phyloP scores from a whole-genome alignment of 192 early-diverging fungal species.

The Rhizophagus sp. region DNA sequence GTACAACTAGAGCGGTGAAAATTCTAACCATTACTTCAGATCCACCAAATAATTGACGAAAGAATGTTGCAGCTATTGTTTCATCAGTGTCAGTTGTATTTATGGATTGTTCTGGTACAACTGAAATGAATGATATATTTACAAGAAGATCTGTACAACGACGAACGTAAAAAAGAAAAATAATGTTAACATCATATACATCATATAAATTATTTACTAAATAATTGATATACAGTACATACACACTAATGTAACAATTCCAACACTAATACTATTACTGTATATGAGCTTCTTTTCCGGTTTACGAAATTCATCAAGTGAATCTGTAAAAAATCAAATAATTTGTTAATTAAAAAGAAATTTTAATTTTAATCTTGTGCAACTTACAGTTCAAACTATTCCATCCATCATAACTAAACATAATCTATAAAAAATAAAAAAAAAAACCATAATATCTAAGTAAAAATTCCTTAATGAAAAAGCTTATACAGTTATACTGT shows the following conservation, averaged over 20 bases:
- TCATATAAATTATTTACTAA: background rate
- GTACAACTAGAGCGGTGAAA: background rate
- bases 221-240: background rate
- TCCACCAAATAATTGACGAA: background rate
- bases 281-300: background rate
- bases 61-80: background rate
- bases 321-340: background rate
- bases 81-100: background rate
- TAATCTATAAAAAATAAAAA: background rate
- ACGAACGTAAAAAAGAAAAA: background rate
- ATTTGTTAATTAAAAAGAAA: background rate
- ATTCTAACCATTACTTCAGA: background rate
- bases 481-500: too few species aligned
- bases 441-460: too few species aligned
- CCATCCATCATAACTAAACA: background rate
- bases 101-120: background rate
- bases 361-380: too few species aligned
- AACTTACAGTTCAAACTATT: background rate
- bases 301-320: background rate
- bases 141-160: background rate
- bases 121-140: background rate
- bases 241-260: background rate
- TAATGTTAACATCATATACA: too few species aligned
- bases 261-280: background rate
- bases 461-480: too few species aligned